Base-by-base conservation (phyloP, 768 basidiomycete genomes). In the Podaxis sp. region DNA sequence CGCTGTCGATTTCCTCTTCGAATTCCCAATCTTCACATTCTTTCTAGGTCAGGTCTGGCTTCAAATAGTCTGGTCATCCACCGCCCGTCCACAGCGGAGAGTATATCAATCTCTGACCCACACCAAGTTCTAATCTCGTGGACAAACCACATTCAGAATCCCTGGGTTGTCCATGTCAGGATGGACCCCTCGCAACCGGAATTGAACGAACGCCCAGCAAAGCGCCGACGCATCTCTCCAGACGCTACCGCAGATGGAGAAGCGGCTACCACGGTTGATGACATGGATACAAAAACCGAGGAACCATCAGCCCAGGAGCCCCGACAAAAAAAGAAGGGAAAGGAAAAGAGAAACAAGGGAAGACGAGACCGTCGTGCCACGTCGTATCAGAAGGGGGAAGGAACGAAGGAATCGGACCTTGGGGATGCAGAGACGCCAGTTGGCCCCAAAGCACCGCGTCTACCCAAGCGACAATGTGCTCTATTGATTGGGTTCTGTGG, bases 401-500 rank as follows among this genome's bases (percentile, higher is more conserved):
- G 61, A 48, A 64, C 40, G 12, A 60, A 56, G 46, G 71, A 73
- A 50, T 64, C 67, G 41, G 67, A 6, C 24, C 24, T 66, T 20
- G 8, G 65, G 51, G 66, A 57, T 30, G 68, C 51, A 22, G 72
- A 72, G 28, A 72, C 68, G 30, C 66, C 70, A 53, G 53, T 63
- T 52, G 71, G 70, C 38, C 75, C 77, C 3, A 87, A 86, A 70
- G 78, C 78, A 2, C 80, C 80, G 24, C 82, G 91, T 37, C 76
- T 89, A 26, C 94, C 95, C 13, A 97, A 97, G 76, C 83, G 89
- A 69, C 88, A 88, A 77, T 89, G 88, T 44, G 95, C 93, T 0
- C 73, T 98, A 52, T 76, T 97, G 56, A 79, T 98, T 28, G 95
- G 96, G 2, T 98, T 95, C 69, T 94, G 93, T 75, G 96, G 96